Conservation (phyloP, 169 alveolate species). For the Plasmodium sp. region DNA sequence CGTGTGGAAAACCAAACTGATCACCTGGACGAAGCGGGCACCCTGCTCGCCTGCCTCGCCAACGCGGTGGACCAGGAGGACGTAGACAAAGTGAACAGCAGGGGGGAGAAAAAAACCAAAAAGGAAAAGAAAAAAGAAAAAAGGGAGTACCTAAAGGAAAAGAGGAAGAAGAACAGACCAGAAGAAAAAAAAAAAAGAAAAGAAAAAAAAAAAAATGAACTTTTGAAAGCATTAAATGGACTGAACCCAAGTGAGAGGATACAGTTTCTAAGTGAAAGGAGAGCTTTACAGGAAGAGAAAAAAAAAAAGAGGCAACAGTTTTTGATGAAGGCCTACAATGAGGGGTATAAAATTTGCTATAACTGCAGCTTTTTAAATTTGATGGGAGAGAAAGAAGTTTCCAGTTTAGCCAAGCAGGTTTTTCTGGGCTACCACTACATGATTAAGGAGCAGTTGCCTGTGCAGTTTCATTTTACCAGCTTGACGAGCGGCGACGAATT, state of each 20-base stretch:
- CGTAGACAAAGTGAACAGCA: background rate
- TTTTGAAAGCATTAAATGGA: constrained; percentile 46
- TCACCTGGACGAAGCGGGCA: background rate
- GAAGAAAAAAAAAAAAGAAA: constrained; percentile 62
- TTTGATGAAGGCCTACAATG: constrained; percentile 46
- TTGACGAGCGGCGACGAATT: constrained; percentile 41
- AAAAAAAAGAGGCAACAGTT: constrained; percentile 67
- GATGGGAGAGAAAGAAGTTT: constrained; percentile 80
- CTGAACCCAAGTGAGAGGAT: constrained; percentile 73
- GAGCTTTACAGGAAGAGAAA: constrained; percentile 59
- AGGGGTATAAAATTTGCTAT: constrained; percentile 78
- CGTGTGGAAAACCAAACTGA: background rate
- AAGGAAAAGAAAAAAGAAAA: constrained; percentile 56
- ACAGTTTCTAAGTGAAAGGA: constrained; percentile 71
- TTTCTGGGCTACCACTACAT: constrained; percentile 76
- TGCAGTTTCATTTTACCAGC: constrained; percentile 78
- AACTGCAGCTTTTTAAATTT: constrained; percentile 76
- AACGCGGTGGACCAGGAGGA: constrained; percentile 48
- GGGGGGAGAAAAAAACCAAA: constrained; percentile 35
- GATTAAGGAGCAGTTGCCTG: constrained; percentile 74
- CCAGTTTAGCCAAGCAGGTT: constrained; percentile 78
- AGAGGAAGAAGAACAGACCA: constrained; percentile 54
- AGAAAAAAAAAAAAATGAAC: constrained; percentile 31
- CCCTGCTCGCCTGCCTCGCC: constrained; percentile 1
- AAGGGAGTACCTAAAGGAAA: constrained; percentile 45